A percentile compares a stretch with the other conserved stretches of the same genome.
Evolutionary conservation across 192 early-diverging fungal species (phyloP).

Genomic region (Spizellomyces punctatus): DNA sequence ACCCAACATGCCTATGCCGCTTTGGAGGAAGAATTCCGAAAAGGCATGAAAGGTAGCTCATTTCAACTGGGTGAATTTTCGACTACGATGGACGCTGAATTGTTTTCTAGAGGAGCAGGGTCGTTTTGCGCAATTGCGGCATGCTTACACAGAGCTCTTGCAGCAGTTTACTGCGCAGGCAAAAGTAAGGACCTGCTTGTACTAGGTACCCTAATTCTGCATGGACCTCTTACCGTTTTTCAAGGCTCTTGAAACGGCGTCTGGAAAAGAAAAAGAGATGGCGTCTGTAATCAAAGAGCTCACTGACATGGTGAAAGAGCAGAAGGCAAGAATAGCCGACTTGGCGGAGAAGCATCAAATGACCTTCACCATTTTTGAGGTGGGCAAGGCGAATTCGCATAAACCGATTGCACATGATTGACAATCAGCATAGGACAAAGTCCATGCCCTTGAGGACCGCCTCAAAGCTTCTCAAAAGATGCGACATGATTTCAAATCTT

Average conservation of each 20-base stretch:
- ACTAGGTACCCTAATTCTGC: background rate
- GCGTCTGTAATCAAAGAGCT: conserved; percentile 32
- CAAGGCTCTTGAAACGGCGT: conserved; percentile 16
- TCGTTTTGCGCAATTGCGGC: conserved; percentile 28
- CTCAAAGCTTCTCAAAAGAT: conserved; percentile 10
- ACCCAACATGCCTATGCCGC: conserved; percentile 34
- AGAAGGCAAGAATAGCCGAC: conserved; percentile 44
- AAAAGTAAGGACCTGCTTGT: conserved; percentile 7
- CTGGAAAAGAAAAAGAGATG: conserved; percentile 34
- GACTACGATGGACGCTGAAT: background rate
- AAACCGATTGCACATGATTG: background rate
- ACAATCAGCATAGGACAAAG: conserved; percentile 25
- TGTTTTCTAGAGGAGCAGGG: conserved; percentile 32
- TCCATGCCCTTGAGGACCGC: conserved; percentile 19
- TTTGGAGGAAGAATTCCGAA: conserved; percentile 49
- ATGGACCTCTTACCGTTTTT: background rate
- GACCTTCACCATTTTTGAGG: conserved; percentile 39
- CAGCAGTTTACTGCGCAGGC: conserved; percentile 22
- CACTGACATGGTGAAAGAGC: conserved; percentile 42
- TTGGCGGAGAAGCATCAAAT: conserved; percentile 29
- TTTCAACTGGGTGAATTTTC: too few species aligned
- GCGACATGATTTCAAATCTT: conserved; percentile 3
- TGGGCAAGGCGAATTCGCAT: conserved; percentile 2
- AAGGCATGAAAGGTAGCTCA: conserved; percentile 34
- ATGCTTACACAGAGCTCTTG: conserved; percentile 34